These are phyloP conservation scores for Alternaria sp. DNA, from an alignment of 2,329 filamentous ascomycete species.

Conservation along the genomic window DNA sequence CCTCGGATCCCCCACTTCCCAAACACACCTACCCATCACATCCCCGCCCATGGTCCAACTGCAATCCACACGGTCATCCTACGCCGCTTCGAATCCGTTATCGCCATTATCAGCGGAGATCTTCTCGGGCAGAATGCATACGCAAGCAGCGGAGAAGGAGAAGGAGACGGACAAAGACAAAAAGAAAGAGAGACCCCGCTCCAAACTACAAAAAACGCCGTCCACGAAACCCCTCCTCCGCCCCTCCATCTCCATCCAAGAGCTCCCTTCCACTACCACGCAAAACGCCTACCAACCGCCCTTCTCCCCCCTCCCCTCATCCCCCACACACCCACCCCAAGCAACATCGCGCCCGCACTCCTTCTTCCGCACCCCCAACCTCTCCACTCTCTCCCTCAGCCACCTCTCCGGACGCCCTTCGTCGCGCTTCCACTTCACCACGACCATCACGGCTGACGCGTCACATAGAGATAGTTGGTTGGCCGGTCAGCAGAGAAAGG, in stretches of 20 bases:
- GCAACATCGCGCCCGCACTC: neutral
- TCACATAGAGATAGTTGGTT: conserved; percentile 61
- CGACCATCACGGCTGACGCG: conserved; percentile 37
- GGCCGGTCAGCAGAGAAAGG: conserved; percentile 57
- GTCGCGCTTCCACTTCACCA: conserved; percentile 41
- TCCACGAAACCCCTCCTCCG: conserved; percentile 12
- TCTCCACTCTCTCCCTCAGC: conserved; percentile 30
- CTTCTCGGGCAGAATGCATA: neutral
- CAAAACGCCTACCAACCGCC: neutral
- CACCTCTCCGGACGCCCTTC: conserved; percentile 31
- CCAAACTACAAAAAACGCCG: conserved; percentile 19
- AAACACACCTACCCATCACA: conserved; percentile 18
- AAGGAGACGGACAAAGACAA: neutral
- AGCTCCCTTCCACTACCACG: neutral
- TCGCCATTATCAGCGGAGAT: neutral
- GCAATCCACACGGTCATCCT: neutral
- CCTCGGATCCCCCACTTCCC: conserved; percentile 27
- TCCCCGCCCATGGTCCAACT: conserved; percentile 10
- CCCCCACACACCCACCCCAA: neutral
- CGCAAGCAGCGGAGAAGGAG: neutral
- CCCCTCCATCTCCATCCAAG: neutral
- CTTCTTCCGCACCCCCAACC: conserved; percentile 19
- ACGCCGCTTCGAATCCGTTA: neutral
- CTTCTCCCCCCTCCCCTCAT: neutral
- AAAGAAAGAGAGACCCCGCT: neutral